A percentile compares a stretch with the other conserved stretches of the same genome.
phyloP scores from a whole-genome alignment of 768 basidiomycete species.

The Leccinum aurantiacum region DNA sequence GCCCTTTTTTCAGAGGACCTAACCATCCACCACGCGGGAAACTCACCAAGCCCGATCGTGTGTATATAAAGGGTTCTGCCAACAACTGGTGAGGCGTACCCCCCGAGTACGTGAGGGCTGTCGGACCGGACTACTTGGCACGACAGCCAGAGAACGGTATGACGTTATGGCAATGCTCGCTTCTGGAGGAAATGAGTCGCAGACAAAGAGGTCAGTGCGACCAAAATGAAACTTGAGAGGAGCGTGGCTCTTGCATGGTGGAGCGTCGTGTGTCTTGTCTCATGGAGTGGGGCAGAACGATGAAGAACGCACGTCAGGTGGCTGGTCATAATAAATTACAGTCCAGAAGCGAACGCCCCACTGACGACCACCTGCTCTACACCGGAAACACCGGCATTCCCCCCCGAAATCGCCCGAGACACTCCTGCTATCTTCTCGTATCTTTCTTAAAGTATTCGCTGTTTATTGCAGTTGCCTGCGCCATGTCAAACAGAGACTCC shows the following conservation, averaged over 20 bases:
- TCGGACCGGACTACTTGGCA: background rate
- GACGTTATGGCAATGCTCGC: background rate
- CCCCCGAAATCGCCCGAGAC: background rate
- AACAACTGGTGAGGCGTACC: background rate
- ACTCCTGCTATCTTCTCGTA: slow-evolving; percentile 32
- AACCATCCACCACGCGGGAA: background rate
- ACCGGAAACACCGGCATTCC: slow-evolving; percentile 7
- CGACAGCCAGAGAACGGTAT: background rate
- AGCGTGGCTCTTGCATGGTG: slow-evolving; percentile 9
- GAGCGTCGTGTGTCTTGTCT: slow-evolving; percentile 12
- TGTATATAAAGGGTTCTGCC: slow-evolving; percentile 1
- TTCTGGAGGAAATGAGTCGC: background rate
- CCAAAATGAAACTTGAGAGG: background rate
- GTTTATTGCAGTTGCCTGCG: slow-evolving; percentile 83
- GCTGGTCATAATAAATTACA: slow-evolving; percentile 29
- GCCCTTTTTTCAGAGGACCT: background rate
- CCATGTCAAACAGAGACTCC: slow-evolving; percentile 85
- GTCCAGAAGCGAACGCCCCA: slow-evolving; percentile 23
- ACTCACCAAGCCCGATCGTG: slow-evolving; percentile 2
- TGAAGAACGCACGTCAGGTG: slow-evolving; percentile 28
- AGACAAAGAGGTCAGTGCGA: background rate
- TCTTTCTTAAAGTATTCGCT: slow-evolving; percentile 77
- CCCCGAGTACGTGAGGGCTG: background rate
- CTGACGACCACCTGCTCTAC: slow-evolving; percentile 9
- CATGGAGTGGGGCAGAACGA: slow-evolving; percentile 10